Conservation (phyloP, 1,284 basidiomycete species). For the Lentinus polychrous region DNA sequence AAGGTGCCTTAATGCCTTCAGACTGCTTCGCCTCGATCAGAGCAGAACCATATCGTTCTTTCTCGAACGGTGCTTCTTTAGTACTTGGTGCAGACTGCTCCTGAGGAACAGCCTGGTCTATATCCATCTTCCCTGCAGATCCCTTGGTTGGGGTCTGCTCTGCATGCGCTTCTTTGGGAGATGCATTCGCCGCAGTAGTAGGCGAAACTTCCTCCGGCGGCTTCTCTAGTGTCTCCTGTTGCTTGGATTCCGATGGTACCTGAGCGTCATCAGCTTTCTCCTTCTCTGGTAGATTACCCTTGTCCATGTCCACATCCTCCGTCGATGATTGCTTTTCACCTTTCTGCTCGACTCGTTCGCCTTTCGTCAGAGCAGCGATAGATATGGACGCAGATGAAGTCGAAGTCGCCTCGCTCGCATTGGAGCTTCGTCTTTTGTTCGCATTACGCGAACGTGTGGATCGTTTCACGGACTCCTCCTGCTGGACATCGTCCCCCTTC, state of each 20-base stretch:
- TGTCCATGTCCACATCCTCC: constrained; percentile 7
- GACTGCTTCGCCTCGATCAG: neutral
- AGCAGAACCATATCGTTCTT: too few relatives aligned
- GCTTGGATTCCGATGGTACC: neutral
- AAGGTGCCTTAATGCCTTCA: constrained; percentile 11
- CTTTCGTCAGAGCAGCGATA: constrained; percentile 17
- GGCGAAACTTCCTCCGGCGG: neutral
- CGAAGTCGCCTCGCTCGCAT: constrained; percentile 25
- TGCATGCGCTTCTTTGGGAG: neutral
- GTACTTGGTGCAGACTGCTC: too few relatives aligned
- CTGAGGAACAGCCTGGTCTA: too few relatives aligned
- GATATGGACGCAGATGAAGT: constrained; percentile 25
- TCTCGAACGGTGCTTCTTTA: too few relatives aligned
- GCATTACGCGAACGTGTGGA: constrained; percentile 23
- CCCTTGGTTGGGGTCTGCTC: too few relatives aligned
- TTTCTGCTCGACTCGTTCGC: constrained; percentile 6
- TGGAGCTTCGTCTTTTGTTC: constrained; percentile 23
- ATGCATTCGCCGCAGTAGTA: neutral
- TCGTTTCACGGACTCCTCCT: constrained; percentile 9
- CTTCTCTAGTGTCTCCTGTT: too few relatives aligned
- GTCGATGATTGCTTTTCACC: neutral
- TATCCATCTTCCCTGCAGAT: too few relatives aligned
- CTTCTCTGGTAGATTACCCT: neutral
- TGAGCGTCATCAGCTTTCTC: neutral
- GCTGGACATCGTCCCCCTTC: neutral